phyloP scores from a whole-genome alignment of 495 filamentous ascomycete genomes.

The Lasiosphaeria ovina region DNA sequence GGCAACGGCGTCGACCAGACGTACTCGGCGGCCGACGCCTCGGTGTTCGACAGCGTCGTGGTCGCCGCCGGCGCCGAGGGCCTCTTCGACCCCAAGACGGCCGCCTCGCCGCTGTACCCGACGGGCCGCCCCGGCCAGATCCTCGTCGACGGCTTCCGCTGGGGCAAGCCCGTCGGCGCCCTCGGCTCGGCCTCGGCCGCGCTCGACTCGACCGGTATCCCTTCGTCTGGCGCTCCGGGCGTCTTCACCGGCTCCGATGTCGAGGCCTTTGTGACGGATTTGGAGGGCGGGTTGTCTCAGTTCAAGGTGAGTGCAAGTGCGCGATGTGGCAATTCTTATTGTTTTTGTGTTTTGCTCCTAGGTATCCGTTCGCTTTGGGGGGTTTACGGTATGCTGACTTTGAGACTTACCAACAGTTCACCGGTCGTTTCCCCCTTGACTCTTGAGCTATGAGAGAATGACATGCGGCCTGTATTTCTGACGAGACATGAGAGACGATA shows the following conservation, averaged over 20 bases:
- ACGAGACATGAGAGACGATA: too few relatives aligned
- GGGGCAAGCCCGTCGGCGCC: conserved; percentile 70
- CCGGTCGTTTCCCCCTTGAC: conserved; percentile 58
- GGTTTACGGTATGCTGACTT: too few relatives aligned
- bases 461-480: not conserved
- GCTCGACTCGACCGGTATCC: conserved; percentile 40
- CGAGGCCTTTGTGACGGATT: conserved; percentile 37
- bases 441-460: conserved; percentile 5
- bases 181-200: conserved; percentile 46
- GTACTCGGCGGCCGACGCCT: conserved; percentile 68
- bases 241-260: conserved; percentile 48
- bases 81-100: conserved; percentile 44
- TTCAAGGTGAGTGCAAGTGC: conserved; percentile 49
- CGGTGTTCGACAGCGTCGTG: conserved; percentile 68
- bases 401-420: conserved; percentile 23
- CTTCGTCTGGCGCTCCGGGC: conserved; percentile 43
- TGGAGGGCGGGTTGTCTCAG: conserved; percentile 60
- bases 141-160: conserved; percentile 62
- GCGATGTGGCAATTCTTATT: not conserved
- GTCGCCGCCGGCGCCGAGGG: conserved; percentile 56
- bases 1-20: conserved; percentile 60
- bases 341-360: conserved; percentile 30
- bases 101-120: conserved; percentile 56
- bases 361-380: not conserved
- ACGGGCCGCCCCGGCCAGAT: conserved; percentile 63